phyloP scores from a whole-genome alignment of 192 early-diverging fungal species.

The Linnemannia hyalina region DNA sequence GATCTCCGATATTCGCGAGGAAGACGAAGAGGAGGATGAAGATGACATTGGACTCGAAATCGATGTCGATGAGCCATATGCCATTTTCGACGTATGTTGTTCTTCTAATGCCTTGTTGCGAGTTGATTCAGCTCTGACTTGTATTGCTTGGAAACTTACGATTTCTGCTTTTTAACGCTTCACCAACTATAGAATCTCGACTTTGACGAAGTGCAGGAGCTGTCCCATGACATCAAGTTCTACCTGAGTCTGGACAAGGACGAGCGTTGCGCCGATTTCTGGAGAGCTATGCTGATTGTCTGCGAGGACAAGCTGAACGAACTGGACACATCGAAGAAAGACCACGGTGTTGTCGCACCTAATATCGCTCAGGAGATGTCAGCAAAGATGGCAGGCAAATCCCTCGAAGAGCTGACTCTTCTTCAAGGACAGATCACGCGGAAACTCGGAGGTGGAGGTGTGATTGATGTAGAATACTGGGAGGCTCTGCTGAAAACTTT shows the following conservation, averaged over 20 bases:
- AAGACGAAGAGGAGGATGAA: slow-evolving; percentile 77
- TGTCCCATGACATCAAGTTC: slow-evolving; percentile 89
- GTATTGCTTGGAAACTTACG: not conserved
- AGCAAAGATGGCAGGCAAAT: slow-evolving; percentile 78
- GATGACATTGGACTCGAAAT: slow-evolving; percentile 77
- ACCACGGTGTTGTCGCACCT: slow-evolving; percentile 59
- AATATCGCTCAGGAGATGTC: slow-evolving; percentile 75
- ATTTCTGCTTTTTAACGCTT: not conserved
- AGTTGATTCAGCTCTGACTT: not conserved
- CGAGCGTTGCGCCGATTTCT: slow-evolving; percentile 82
- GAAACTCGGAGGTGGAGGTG: slow-evolving; percentile 74
- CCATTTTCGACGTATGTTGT: slow-evolving; percentile 73
- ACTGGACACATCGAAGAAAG: slow-evolving; percentile 35
- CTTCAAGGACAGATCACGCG: slow-evolving; percentile 82
- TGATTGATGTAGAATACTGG: slow-evolving; percentile 97
- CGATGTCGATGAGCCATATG: slow-evolving; percentile 91
- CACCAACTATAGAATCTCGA: slow-evolving; percentile 68
- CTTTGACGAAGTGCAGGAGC: slow-evolving; percentile 78
- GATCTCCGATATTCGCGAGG: slow-evolving; percentile 76
- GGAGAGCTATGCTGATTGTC: slow-evolving; percentile 88
- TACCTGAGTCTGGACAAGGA: slow-evolving; percentile 89
- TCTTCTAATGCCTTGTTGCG: not conserved
- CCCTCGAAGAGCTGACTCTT: slow-evolving; percentile 75
- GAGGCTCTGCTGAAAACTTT: slow-evolving; percentile 82
- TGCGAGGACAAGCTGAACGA: slow-evolving; percentile 77